Percentiles rank a stretch among this genome's conserved stretches.
These are phyloP conservation scores for Colletotrichum cuscutae DNA, from an alignment of 2,329 filamentous ascomycete genomes.

Conservation along the genomic window DNA sequence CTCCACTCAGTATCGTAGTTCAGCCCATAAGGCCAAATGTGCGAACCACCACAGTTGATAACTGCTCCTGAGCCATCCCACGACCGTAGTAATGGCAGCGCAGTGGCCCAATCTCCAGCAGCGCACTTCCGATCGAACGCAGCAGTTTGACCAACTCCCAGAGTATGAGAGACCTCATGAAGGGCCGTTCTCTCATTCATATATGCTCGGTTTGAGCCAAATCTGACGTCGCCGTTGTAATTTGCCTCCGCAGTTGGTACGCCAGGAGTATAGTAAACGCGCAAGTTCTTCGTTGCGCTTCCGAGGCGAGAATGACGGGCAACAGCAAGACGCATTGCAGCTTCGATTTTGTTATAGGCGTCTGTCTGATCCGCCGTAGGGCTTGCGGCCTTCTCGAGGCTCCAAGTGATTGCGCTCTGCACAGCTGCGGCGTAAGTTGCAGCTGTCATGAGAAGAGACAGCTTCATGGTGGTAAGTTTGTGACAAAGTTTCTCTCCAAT, in stretches of 20 bases:
- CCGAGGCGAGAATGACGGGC: slow-evolving; percentile 51
- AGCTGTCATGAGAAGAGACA: slow-evolving; percentile 42
- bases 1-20: slow-evolving; percentile 58
- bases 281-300: slow-evolving; percentile 50
- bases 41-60: slow-evolving; percentile 52
- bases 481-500: too few relatives aligned
- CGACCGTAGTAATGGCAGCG: slow-evolving; percentile 48
- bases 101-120: slow-evolving; percentile 52
- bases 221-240: slow-evolving; percentile 58
- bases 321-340: slow-evolving; percentile 52
- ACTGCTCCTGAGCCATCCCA: slow-evolving; percentile 51
- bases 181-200: slow-evolving; percentile 60
- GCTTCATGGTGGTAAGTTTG: slow-evolving; percentile 18
- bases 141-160: slow-evolving; percentile 57
- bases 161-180: slow-evolving; percentile 59
- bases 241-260: slow-evolving; percentile 59
- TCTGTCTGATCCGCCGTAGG: slow-evolving; percentile 54
- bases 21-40: slow-evolving; percentile 54
- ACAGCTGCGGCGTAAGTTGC: slow-evolving; percentile 44
- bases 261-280: slow-evolving; percentile 54
- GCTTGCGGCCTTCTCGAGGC: slow-evolving; percentile 48
- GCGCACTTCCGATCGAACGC: slow-evolving; percentile 52
- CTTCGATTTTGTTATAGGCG: slow-evolving; percentile 54
- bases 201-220: slow-evolving; percentile 55
- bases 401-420: slow-evolving; percentile 51